Evolutionary conservation across 2,329 filamentous ascomycete species (phyloP).

Genomic region (Colletotrichum scovillei): DNA sequence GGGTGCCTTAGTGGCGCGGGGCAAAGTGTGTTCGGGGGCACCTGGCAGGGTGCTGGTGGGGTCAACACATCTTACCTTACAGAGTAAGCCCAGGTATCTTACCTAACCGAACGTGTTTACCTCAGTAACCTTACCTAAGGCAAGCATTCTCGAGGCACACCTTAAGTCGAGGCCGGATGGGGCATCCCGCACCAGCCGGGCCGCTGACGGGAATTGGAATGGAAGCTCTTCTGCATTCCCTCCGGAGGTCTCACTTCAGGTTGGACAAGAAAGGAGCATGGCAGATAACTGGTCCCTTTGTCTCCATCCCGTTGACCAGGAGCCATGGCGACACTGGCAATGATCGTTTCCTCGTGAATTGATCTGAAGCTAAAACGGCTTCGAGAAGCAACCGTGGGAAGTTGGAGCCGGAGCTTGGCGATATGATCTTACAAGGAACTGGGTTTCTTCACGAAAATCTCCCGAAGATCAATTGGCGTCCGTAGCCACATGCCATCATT

Average conservation of each 20-base stretch:
- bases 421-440: not conserved
- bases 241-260: not conserved
- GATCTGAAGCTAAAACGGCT: constrained; percentile 5
- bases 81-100: no score
- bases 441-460: not conserved
- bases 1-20: constrained; percentile 7
- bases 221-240: not conserved
- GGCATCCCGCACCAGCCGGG: constrained; percentile 1
- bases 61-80: not conserved
- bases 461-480: not conserved
- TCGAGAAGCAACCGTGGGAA: not conserved
- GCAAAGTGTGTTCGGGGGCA: not conserved
- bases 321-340: not conserved
- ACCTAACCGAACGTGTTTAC: no score
- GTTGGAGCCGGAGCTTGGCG: constrained; percentile 15
- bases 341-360: not conserved
- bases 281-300: not conserved
- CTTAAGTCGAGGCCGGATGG: not conserved
- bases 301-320: not conserved
- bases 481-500: not conserved
- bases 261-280: not conserved
- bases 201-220: not conserved
- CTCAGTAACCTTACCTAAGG: no score
- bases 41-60: not conserved
- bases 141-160: no score